These are phyloP conservation scores for Gossypium herbaceum DNA, from an alignment of 345 rosid genomes.

Conservation along the genomic window DNA sequence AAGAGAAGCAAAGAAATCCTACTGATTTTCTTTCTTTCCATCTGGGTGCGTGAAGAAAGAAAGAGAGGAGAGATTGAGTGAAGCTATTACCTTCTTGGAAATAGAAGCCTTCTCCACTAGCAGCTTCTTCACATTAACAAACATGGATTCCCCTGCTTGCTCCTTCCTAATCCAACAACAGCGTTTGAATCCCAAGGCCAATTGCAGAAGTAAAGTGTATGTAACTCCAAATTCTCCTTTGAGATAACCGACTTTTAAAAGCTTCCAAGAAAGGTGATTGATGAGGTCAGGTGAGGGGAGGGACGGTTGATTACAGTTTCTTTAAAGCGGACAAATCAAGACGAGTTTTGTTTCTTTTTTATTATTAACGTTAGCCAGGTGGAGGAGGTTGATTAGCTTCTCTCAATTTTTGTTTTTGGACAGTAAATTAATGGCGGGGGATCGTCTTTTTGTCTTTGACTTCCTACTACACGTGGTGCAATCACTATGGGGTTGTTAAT, in stretches of 20 bases:
- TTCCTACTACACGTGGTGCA: neutral
- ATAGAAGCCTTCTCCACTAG: conserved; percentile 62
- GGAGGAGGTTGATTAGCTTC: conserved; percentile 32
- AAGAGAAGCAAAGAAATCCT: neutral
- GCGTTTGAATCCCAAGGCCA: neutral
- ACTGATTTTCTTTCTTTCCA: neutral
- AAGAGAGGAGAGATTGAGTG: neutral
- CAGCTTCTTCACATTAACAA: conserved; percentile 51
- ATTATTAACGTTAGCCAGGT: conserved; percentile 29
- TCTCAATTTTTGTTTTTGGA: neutral
- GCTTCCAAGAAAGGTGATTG: neutral
- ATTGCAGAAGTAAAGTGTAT: neutral
- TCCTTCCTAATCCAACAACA: neutral
- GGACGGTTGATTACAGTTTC: conserved; percentile 24
- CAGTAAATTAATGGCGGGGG: neutral
- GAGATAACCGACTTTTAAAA: conserved; percentile 22
- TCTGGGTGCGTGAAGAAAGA: neutral
- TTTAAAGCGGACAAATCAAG: conserved; percentile 8
- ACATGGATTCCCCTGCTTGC: conserved; percentile 29
- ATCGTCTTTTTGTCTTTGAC: conserved; percentile 15
- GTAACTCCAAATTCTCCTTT: conserved; percentile 20
- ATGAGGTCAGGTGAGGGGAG: neutral
- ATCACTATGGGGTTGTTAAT: neutral
- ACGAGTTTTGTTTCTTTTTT: conserved; percentile 1
- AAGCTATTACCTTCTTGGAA: conserved; percentile 30